These are phyloP conservation scores for Acanthamoeba rhysodes DNA, from an alignment of 208 protist species.

Conservation along the genomic window DNA sequence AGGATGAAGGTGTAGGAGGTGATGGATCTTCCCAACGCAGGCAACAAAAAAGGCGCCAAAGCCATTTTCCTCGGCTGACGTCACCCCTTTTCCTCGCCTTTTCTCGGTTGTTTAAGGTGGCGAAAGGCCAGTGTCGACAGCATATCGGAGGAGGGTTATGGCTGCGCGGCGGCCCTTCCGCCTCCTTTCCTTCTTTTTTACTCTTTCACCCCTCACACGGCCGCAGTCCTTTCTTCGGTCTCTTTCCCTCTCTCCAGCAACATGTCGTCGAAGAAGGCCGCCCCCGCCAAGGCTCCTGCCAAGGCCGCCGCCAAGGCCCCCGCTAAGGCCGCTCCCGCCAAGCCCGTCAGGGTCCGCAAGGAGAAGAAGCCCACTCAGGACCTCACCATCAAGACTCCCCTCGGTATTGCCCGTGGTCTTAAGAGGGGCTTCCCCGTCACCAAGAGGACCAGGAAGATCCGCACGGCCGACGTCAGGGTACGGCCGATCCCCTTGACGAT, in stretches of 20 bases:
- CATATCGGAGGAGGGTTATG: background rate
- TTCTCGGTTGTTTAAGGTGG: background rate
- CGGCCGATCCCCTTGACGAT: background rate
- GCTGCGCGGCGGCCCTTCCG: background rate
- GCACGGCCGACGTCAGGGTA: background rate
- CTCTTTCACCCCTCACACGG: background rate
- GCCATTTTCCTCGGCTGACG: background rate
- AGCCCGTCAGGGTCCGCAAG: background rate
- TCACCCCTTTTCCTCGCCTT: background rate
- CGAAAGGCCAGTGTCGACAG: background rate
- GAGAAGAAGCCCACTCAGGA: background rate
- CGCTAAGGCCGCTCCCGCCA: background rate
- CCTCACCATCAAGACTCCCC: conserved; percentile 24
- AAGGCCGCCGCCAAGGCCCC: background rate
- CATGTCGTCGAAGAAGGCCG: conserved; percentile 4
- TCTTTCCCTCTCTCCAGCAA: background rate
- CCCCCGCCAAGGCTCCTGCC: background rate
- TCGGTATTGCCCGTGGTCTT: conserved; percentile 83
- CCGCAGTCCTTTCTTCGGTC: conserved; percentile 34
- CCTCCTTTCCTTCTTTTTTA: conserved; percentile 15
- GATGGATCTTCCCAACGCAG: too few relatives aligned
- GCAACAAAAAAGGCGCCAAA: too few relatives aligned
- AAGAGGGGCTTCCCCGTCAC: conserved; percentile 88
- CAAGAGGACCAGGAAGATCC: conserved; percentile 77
- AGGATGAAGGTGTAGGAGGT: too few relatives aligned